Evolutionary conservation across 2,329 filamentous ascomycete genomes (phyloP).

Genomic region (Pseudogymnoascus pannorum): DNA sequence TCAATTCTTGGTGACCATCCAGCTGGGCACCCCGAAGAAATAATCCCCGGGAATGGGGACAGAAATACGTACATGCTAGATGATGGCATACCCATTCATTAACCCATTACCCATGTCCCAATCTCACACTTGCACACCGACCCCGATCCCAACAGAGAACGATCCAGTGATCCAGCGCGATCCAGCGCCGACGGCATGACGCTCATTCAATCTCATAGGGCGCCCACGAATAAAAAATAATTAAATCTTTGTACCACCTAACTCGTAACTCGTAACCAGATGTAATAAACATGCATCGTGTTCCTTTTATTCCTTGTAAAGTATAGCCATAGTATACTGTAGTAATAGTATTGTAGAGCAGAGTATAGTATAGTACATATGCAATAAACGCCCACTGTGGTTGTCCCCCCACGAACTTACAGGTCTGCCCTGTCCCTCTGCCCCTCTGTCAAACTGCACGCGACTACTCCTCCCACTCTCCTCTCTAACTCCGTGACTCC

Average conservation of each 20-base stretch:
- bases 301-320: neutral
- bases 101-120: neutral
- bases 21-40: neutral
- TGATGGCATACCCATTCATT: too few relatives aligned
- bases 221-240: neutral
- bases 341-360: neutral
- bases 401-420: neutral
- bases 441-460: neutral
- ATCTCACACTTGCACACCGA: neutral
- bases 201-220: neutral
- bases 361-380: neutral
- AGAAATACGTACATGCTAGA: neutral
- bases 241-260: neutral
- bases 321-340: neutral
- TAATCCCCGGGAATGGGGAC: neutral
- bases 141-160: neutral
- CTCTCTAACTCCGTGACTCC: neutral
- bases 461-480: neutral
- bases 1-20: neutral
- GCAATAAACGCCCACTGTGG: neutral
- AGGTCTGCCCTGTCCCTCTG: neutral
- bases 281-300: constrained; percentile 7
- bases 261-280: neutral
- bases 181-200: neutral
- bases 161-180: neutral